Conservation (phyloP, 257 asterid species). For the Solanum appendiculatum region DNA sequence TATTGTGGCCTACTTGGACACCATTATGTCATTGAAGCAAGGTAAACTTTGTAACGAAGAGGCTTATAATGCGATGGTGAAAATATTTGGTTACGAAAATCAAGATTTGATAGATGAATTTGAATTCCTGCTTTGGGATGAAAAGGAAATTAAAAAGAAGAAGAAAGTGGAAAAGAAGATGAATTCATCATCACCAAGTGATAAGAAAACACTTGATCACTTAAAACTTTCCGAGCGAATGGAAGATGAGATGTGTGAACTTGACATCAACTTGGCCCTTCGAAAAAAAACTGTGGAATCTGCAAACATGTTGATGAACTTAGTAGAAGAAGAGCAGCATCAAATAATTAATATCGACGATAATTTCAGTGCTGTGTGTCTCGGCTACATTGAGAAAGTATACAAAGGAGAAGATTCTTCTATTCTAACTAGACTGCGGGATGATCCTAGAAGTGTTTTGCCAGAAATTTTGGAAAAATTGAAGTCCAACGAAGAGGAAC, state of each 20-base stretch:
- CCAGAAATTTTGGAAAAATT: background rate
- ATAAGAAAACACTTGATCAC: background rate
- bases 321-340: background rate
- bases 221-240: background rate
- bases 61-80: background rate
- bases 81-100: background rate
- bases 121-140: background rate
- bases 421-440: background rate
- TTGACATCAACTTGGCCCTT: background rate
- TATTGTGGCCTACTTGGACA: background rate
- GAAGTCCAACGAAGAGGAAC: background rate
- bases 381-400: background rate
- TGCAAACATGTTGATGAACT: background rate
- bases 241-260: background rate
- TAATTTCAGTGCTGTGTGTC: background rate
- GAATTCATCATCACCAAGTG: background rate
- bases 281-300: background rate
- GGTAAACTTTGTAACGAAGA: background rate
- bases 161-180: background rate
- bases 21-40: background rate
- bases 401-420: background rate
- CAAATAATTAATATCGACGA: background rate
- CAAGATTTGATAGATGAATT: background rate
- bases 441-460: background rate
- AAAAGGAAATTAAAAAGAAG: background rate